Evolutionary conservation across 2,329 filamentous ascomycete genomes (phyloP).

Genomic region (Chrysoporthe puriensis): DNA sequence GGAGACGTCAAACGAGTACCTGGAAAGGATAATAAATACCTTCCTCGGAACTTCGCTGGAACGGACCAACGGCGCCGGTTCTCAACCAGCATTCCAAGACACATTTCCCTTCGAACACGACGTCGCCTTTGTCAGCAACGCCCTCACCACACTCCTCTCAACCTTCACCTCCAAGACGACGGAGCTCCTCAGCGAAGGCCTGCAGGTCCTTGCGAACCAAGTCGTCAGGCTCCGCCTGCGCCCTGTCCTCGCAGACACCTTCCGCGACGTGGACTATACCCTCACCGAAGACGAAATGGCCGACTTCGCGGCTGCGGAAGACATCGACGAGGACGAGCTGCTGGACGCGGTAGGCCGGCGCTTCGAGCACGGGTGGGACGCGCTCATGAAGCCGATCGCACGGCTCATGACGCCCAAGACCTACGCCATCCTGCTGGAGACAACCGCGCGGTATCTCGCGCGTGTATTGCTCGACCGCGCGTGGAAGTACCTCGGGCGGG

Average conservation of each 20-base stretch:
- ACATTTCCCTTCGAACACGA: slow-evolving; percentile 84
- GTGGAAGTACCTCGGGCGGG: slow-evolving; percentile 76
- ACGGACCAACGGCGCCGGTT: slow-evolving; percentile 38
- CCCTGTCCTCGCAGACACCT: slow-evolving; percentile 83
- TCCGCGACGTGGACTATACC: slow-evolving; percentile 88
- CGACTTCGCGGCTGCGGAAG: slow-evolving; percentile 57
- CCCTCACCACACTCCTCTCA: slow-evolving; percentile 69
- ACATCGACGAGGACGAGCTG: slow-evolving; percentile 55
- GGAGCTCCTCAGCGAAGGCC: slow-evolving; percentile 82
- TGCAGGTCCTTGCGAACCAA: slow-evolving; percentile 84
- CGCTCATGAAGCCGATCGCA: slow-evolving; percentile 80
- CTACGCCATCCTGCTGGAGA: slow-evolving; percentile 75
- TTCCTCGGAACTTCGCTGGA: slow-evolving; percentile 56
- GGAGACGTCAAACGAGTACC: slow-evolving; percentile 88
- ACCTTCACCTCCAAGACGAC: slow-evolving; percentile 77
- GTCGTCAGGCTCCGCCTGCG: slow-evolving; percentile 85
- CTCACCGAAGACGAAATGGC: slow-evolving; percentile 65
- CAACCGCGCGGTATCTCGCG: slow-evolving; percentile 75
- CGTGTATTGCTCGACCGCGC: slow-evolving; percentile 85
- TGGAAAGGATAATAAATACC: slow-evolving; percentile 79
- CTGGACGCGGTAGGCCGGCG: slow-evolving; percentile 74
- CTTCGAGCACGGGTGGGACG: slow-evolving; percentile 85
- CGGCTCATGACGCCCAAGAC: slow-evolving; percentile 80
- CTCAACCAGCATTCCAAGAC: slow-evolving; percentile 55
- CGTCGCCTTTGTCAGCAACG: slow-evolving; percentile 67